These are phyloP conservation scores for Xylaria hypoxylon DNA, from an alignment of 2,329 filamentous ascomycete species.

Conservation along the genomic window DNA sequence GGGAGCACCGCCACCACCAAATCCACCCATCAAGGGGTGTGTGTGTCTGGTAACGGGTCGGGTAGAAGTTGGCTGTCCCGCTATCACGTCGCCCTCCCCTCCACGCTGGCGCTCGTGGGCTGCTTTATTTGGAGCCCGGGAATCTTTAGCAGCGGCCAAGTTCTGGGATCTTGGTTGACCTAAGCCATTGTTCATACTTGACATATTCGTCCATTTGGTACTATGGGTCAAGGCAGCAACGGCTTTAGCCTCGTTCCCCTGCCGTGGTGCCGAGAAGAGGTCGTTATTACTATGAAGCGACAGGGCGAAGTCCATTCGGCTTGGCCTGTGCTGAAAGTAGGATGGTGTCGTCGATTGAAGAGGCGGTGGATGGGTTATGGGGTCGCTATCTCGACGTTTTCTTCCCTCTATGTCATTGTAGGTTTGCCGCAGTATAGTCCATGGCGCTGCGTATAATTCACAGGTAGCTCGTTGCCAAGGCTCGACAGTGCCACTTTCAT, in stretches of 20 bases:
- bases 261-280: constrained; percentile 7
- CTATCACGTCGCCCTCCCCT: constrained; percentile 17
- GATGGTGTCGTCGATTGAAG: constrained; percentile 19
- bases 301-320: constrained; percentile 14
- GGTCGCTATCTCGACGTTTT: constrained; percentile 16
- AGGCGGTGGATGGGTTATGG: constrained; percentile 6
- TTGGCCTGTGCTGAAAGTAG: constrained; percentile 13
- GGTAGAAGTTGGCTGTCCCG: constrained; percentile 20
- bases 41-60: constrained; percentile 22
- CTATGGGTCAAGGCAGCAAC: constrained; percentile 18
- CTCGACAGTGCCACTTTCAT: constrained; percentile 17
- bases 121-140: constrained; percentile 16
- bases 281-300: constrained; percentile 18
- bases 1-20: constrained; percentile 22
- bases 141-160: constrained; percentile 14
- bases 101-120: constrained; percentile 13
- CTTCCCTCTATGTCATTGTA: constrained; percentile 23
- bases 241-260: constrained; percentile 16
- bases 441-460: constrained; percentile 28
- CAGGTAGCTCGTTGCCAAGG: constrained; percentile 22
- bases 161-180: constrained; percentile 14
- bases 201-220: constrained; percentile 25
- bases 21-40: constrained; percentile 11
- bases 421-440: constrained; percentile 23
- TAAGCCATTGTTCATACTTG: constrained; percentile 19